Conservation (phyloP, 2,329 filamentous ascomycete species). For the Hypomyces rosellus region DNA sequence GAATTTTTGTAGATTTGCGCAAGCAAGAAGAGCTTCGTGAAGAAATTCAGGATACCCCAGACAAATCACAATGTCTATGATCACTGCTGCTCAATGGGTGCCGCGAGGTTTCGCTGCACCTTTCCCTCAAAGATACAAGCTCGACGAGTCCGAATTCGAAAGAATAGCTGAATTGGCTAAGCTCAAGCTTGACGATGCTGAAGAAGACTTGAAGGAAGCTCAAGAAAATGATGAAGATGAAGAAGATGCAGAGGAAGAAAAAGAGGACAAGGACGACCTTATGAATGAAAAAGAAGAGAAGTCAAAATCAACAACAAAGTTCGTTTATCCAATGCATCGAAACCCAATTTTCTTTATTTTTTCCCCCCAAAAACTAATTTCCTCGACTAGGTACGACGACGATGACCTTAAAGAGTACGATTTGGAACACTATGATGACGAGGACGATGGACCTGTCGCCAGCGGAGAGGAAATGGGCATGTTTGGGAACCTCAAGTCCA, state of each 20-base stretch:
- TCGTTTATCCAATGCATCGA: constrained; percentile 6
- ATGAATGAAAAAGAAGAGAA: constrained; percentile 17
- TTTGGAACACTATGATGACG: constrained; percentile 90
- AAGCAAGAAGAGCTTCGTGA: constrained; percentile 8
- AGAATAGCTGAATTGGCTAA: constrained; percentile 69
- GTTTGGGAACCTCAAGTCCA: constrained; percentile 90
- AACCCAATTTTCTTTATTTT: background rate
- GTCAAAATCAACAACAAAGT: constrained; percentile 35
- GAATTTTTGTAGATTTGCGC: constrained; percentile 20
- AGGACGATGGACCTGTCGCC: constrained; percentile 46
- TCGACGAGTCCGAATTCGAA: constrained; percentile 69
- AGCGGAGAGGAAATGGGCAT: constrained; percentile 71
- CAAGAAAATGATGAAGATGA: constrained; percentile 35
- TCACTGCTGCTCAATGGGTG: constrained; percentile 70
- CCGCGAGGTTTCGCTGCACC: constrained; percentile 69
- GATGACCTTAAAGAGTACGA: constrained; percentile 95
- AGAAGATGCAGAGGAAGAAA: constrained; percentile 16
- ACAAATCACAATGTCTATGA: constrained; percentile 58
- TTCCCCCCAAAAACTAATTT: constrained; percentile 13
- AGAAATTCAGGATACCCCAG: constrained; percentile 22
- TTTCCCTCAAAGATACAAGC: constrained; percentile 67
- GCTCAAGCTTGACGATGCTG: constrained; percentile 83
- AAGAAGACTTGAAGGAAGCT: constrained; percentile 75
- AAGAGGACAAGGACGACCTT: constrained; percentile 17
- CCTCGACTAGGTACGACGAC: constrained; percentile 52